Evolutionary conservation across 495 filamentous ascomycete species (phyloP), one percentile per base, ranked within the genome.

Genomic region (Penicillium pancosmium): DNA sequence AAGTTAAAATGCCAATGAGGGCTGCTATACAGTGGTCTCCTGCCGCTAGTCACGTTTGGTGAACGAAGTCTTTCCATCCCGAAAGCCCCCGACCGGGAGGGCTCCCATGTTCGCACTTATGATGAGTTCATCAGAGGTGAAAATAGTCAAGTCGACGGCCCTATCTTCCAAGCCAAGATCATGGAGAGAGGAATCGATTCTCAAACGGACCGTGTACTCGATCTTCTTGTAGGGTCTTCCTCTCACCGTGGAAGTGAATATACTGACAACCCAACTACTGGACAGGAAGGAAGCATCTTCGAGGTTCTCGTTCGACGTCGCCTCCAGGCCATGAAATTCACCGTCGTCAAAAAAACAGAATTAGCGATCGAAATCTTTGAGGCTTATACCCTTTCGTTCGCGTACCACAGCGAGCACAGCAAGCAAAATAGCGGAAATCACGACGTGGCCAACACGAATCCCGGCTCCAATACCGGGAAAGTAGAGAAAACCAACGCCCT

Each of bases 11-110:
- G 19, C 46, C n/a, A 54, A 48, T 48, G 15, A 27, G 19, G 16
- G 41, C 16, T 44, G 16, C 21, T 27, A 12, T 27, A 15, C 31
- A 78, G 74, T 23, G 68, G 70, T 41, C 63, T 79, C 34, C 59
- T 77, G 36, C 73, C 74, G 11, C 55, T 62, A 9, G 49, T 46
- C 12, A 67, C 65, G 48, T 74, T 76, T 33, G 68, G 70, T 12
- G 63, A 69, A 23, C 64, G 73, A 16, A 63, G 69, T 41, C 60
- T 73, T 10, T 69, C 64, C 25, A 55, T 63, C 34, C 59, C 58
- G 19, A 51, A 10, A 15, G 61, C 66, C 6, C 46, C 55, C 25
- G 61, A 61, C 31, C 56, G 59, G 36, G 62, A 56, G 33, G 57
- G 58, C 33, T 70, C 19, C 46, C 49, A 36, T 3, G 13, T 36